Evolutionary conservation across 306 rosid genomes (phyloP).

Genomic region (Castanea mollissima): DNA sequence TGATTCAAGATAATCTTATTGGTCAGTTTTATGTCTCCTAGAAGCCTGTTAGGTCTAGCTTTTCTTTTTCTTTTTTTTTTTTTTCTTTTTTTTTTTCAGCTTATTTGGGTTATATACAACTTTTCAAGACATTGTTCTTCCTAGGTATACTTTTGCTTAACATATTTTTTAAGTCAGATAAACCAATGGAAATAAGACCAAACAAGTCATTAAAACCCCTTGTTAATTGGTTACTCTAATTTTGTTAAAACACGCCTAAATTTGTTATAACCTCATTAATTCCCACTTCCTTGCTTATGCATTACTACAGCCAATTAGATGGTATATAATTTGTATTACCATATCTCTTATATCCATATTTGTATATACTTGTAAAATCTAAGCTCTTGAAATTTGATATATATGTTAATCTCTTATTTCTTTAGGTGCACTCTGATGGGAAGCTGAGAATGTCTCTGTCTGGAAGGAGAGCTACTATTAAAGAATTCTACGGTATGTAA

Average conservation of each 20-base stretch:
- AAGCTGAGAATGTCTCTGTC: conserved; percentile 39
- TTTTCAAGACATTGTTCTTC: too few relatives aligned
- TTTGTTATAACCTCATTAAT: conserved; percentile 38
- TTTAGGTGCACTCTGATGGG: conserved; percentile 46
- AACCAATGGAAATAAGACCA: too few relatives aligned
- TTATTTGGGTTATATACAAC: too few relatives aligned
- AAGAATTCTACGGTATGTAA: conserved; percentile 58
- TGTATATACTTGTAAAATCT: not conserved
- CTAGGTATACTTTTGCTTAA: too few relatives aligned
- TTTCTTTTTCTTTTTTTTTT: too few relatives aligned
- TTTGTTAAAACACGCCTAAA: not conserved
- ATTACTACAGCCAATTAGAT: not conserved
- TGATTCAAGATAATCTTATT: not conserved
- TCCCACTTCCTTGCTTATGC: not conserved
- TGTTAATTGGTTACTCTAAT: not conserved
- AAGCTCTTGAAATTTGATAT: not conserved
- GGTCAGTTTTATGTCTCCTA: not conserved
- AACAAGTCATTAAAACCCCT: not conserved
- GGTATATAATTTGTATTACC: too few relatives aligned
- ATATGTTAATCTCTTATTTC: conserved; percentile 17
- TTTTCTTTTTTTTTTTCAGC: too few relatives aligned
- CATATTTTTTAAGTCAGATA: too few relatives aligned
- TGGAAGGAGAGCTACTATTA: conserved; percentile 62
- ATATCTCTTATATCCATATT: not conserved
- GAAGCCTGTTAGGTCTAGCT: too few relatives aligned